phyloP scores from a whole-genome alignment of 2,329 filamentous ascomycete genomes.

The Fusarium staphyleae region DNA sequence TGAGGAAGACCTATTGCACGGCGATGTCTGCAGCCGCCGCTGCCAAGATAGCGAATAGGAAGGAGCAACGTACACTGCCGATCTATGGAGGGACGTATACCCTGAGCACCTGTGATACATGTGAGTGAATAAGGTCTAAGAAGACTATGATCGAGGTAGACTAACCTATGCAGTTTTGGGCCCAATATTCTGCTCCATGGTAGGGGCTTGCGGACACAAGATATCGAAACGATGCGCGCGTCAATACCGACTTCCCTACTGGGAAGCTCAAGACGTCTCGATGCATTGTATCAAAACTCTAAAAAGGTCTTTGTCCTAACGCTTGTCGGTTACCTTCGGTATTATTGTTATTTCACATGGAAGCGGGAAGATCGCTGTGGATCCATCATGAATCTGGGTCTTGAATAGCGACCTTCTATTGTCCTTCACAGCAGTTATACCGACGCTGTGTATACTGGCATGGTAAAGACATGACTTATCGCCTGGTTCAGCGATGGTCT shows the following conservation, averaged over 20 bases:
- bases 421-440: neutral
- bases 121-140: neutral
- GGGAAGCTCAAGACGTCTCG: neutral
- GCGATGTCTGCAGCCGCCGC: neutral
- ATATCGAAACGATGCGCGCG: too few relatives aligned
- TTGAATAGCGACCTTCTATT: neutral
- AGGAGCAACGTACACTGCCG: neutral
- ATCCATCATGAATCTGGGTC: neutral
- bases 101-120: neutral
- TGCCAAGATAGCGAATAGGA: neutral
- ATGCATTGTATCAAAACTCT: neutral
- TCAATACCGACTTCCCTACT: too few relatives aligned
- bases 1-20: neutral
- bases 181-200: neutral
- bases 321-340: neutral
- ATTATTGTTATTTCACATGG: neutral
- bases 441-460: neutral
- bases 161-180: neutral
- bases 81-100: neutral
- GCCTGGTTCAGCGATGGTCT: neutral
- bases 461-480: neutral
- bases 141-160: neutral
- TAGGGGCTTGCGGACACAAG: neutral
- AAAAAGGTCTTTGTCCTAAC: neutral
- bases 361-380: neutral